Conservation (phyloP, 257 asterid species). For the Cruciata laevipes region DNA sequence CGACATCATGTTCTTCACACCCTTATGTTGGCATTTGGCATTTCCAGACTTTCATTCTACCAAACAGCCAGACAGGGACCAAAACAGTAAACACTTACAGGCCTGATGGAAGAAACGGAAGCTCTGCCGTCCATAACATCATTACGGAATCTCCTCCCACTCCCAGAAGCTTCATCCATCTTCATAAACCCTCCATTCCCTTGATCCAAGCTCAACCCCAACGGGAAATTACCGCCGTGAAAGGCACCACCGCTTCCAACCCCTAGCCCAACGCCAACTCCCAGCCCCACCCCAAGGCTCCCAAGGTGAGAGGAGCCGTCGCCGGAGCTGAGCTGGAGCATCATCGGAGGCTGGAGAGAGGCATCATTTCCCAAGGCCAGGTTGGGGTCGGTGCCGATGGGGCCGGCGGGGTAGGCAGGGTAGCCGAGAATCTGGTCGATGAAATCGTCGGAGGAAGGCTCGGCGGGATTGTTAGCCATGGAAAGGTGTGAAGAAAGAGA, state of each 20-base stretch:
- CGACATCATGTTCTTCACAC: not conserved
- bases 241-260: slow-evolving; percentile 37
- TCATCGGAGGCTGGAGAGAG: slow-evolving; percentile 25
- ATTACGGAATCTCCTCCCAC: slow-evolving; percentile 62
- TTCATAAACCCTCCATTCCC: slow-evolving; percentile 63
- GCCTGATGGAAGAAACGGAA: slow-evolving; percentile 45
- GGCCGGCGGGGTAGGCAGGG: slow-evolving; percentile 43
- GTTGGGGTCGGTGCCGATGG: slow-evolving; percentile 33
- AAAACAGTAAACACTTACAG: slow-evolving; percentile 28
- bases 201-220: slow-evolving; percentile 85
- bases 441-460: slow-evolving; percentile 78
- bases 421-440: slow-evolving; percentile 79
- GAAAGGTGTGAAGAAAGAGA: slow-evolving; percentile 7
- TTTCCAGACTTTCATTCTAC: slow-evolving; percentile 2
- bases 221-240: slow-evolving; percentile 60
- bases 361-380: slow-evolving; percentile 29
- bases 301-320: slow-evolving; percentile 61
- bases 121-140: slow-evolving; percentile 53
- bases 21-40: not conserved
- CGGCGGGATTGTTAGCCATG: slow-evolving; percentile 80
- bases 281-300: slow-evolving; percentile 44
- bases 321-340: slow-evolving; percentile 39
- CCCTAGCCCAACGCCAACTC: slow-evolving; percentile 44
- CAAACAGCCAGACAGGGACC: slow-evolving; percentile 8
- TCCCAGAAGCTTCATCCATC: slow-evolving; percentile 52